A percentile compares a stretch with the other conserved stretches of the same genome.
Conservation (phyloP, 106 monocot species). For the Cymbidium sinense region DNA sequence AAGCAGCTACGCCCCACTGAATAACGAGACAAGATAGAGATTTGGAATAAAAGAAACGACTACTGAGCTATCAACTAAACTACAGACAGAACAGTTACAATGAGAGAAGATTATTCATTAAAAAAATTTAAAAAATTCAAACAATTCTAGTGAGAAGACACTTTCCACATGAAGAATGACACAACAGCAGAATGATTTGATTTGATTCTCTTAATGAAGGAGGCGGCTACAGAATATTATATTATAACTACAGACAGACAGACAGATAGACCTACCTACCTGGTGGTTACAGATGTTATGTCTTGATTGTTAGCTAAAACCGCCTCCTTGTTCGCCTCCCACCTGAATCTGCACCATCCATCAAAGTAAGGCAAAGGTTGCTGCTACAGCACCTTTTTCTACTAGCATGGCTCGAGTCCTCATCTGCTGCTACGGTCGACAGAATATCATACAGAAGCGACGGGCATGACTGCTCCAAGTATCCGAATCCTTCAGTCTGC, state of each 20-base stretch:
- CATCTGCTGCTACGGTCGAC: slow-evolving; percentile 54
- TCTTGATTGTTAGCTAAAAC: slow-evolving; percentile 19
- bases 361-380: slow-evolving; percentile 26
- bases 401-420: slow-evolving; percentile 22
- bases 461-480: slow-evolving; percentile 63
- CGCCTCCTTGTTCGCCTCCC: slow-evolving; percentile 48
- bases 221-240: not conserved
- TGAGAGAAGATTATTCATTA: not conserved
- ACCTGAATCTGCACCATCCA: slow-evolving; percentile 35
- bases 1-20: not conserved
- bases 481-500: slow-evolving; percentile 73
- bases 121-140: not conserved
- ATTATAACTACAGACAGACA: not conserved
- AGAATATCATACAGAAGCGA: slow-evolving; percentile 59
- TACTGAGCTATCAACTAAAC: not conserved
- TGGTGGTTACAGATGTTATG: not conserved
- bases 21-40: not conserved
- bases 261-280: not conserved
- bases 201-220: not conserved
- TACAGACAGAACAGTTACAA: not conserved
- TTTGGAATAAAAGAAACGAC: not conserved
- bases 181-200: not conserved
- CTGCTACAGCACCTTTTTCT: slow-evolving; percentile 42
- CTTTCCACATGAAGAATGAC: not conserved
- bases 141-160: not conserved